A percentile compares a stretch with the other conserved stretches of the same genome.
Conservation (phyloP, 768 basidiomycete species). For the Tylopilus intermedius region DNA sequence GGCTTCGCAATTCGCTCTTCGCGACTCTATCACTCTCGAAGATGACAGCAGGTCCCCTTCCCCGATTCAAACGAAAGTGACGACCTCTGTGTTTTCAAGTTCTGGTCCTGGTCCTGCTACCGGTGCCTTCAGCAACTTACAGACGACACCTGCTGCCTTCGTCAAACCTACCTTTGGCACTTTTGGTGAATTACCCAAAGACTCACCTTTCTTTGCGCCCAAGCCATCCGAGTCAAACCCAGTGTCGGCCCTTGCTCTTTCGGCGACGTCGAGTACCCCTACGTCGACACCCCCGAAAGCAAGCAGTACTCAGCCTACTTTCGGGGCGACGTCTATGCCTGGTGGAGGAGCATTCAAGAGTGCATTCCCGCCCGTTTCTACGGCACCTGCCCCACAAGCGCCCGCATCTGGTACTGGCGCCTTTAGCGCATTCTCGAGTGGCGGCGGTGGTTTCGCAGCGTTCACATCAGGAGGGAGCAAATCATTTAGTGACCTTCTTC, state of each 20-base stretch:
- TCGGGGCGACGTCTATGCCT: constrained; percentile 37
- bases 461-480: constrained; percentile 44
- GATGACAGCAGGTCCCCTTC: constrained; percentile 30
- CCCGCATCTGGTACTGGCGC: constrained; percentile 16
- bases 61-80: constrained; percentile 3
- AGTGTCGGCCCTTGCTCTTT: constrained; percentile 30
- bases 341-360: constrained; percentile 17
- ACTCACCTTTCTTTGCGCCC: constrained; percentile 54
- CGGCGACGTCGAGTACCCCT: constrained; percentile 13
- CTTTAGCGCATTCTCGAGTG: constrained; percentile 28
- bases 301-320: constrained; percentile 27
- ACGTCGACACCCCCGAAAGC: constrained; percentile 23
- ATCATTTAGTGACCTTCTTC: constrained; percentile 61
- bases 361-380: constrained; percentile 12
- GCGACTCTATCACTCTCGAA: constrained; percentile 12
- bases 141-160: constrained; percentile 32
- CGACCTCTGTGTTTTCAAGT: constrained; percentile 14
- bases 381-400: constrained; percentile 7
- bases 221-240: constrained; percentile 28
- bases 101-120: constrained; percentile 23
- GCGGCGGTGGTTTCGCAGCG: constrained; percentile 45
- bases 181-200: constrained; percentile 32
- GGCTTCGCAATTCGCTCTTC: background rate
- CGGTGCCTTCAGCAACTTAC: constrained; percentile 40
- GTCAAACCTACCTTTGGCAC: constrained; percentile 34